Base-by-base conservation (phyloP, 2,329 filamentous ascomycete species). In the Chrysoporthe puriensis region DNA sequence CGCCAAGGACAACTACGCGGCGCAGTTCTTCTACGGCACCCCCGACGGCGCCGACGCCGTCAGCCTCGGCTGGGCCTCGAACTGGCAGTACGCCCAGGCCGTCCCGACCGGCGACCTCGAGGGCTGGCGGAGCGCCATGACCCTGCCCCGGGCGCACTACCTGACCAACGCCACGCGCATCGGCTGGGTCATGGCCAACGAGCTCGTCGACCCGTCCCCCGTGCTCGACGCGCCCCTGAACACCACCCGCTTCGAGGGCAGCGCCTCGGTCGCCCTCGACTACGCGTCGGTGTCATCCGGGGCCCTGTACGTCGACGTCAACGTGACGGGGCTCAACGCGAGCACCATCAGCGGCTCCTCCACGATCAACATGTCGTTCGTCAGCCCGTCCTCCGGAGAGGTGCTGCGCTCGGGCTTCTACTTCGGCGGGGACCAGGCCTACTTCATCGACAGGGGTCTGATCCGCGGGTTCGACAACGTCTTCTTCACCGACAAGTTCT, bases 11-110 rank as follows among this genome's bases (percentile, higher is more conserved):
- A 86, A 85, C 73, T 86, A 86, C 71, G 86, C 86, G 0, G 83
- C 80, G 0, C 86, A 88, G 72, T 88, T 83, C 76, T 89, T 87
- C 74, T 81, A 82, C 62, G 80, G 80, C 4, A 73, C 80, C 56
- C 73, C 81, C 0, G 77, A 77, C 2, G 78, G 73, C 7, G 72
- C 74, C 66, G 76, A 79, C 43, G 79, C 81, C 52, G 73, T 88
- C 63, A 83, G 79, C 50, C 80, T 89, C 5, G 83, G 81, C 11
- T 89, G 86, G 87, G 84, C 84, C 0, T 84, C 80, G 65, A 89
- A 89, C 70, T 88, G 86, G 83, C 82, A 89, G 73, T 89, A 90
- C 75, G 79, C 82, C 0, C 77, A 84, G 68, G 68, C 78, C 2
- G 84, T 87, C 0, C 86, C 86, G 0, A 88, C 86, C 0, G 85